Evolutionary conservation across 352 stramenopile genomes (phyloP), one percentile per base, ranked within the genome.

Genomic region (Plasmopara halstedii): DNA sequence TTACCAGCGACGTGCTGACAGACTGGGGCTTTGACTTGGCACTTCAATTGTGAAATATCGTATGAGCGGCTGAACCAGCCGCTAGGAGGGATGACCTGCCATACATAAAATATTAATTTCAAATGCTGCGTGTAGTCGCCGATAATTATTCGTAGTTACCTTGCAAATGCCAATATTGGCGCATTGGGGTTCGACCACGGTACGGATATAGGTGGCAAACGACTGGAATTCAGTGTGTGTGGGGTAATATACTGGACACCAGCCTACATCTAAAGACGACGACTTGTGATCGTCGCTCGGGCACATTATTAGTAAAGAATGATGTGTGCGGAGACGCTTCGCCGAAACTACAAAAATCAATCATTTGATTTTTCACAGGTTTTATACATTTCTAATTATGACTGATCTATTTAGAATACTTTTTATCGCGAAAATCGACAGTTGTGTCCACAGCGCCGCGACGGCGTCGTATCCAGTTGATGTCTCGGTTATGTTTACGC

Each of bases 1-100:
- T 88, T 90, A 27, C 88, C 85, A 13, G 83, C 84, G 8, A 96
- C 80, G 37, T 92, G 84, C 62, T 97, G 84, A 37, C 64, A 82
- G 32, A 96, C 70, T 29, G 80, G 83, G 18, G 61, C 54, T 5
- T 61, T 65, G n/a, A 95, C 73, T 34, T 63, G 27, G 27, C 62
- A 72, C 9, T 73, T 37, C 3, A 90, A 51, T 25, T 70, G 42
- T 0, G 70, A 50, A 14, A 85, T 39, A 21, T 83, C 73, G 44
- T 94, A 88, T 11, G 63, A 64, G 6, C 81, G 74, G 49, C 45
- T 56, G 63, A 88, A 88, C 78, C 79, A 92, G n/a, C 73, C 73
- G n/a, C 55, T 39, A 14, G 81, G 80, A 15, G 80, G 77, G 21
- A 92, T 64, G 19, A 87, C 71, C 74, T 87, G 22, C 11, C 2